A percentile compares a stretch with the other conserved stretches of the same genome.
phyloP scores from a whole-genome alignment of 2,329 filamentous ascomycete species.

The Dendryphion nanum region DNA sequence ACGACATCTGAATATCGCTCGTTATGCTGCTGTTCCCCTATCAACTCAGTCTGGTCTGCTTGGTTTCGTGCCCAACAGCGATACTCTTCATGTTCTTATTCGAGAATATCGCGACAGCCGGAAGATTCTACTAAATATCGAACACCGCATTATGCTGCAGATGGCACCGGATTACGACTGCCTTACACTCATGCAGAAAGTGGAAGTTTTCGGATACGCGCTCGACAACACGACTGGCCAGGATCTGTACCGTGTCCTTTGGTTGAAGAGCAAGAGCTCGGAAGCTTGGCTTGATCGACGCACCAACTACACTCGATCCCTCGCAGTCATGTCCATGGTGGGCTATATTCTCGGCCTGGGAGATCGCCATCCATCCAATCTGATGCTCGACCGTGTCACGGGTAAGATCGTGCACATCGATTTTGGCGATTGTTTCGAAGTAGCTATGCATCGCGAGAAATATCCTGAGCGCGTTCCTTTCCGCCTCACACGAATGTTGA shows the following conservation, averaged over 20 bases:
- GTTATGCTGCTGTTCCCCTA: constrained; percentile 93
- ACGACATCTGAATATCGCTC: constrained; percentile 92
- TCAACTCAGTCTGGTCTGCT: constrained; percentile 94
- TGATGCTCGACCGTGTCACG: constrained; percentile 94
- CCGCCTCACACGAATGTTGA: constrained; percentile 96
- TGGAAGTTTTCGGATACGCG: constrained; percentile 98
- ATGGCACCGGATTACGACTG: constrained; percentile 99
- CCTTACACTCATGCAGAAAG: constrained; percentile 98
- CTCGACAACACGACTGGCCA: constrained; percentile 99
- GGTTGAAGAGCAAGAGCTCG: constrained; percentile 98
- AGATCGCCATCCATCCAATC: constrained; percentile 94
- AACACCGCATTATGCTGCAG: constrained; percentile 99
- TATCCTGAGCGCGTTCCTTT: constrained; percentile 98
- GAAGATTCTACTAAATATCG: constrained; percentile 97
- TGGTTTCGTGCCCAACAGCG: constrained; percentile 96
- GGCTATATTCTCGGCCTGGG: constrained; percentile 97
- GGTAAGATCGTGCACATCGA: constrained; percentile 99
- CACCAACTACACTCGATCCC: constrained; percentile 96
- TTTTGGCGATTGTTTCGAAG: constrained; percentile 99
- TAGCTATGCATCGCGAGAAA: constrained; percentile 99
- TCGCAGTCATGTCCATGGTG: constrained; percentile 99
- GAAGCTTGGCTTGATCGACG: constrained; percentile 96
- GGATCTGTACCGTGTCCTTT: constrained; percentile 94
- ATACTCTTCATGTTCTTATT: constrained; percentile 95
- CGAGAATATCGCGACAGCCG: constrained; percentile 95